Conservation (phyloP, 495 filamentous ascomycete species). For the Talaromyces trachyspermus region DNA sequence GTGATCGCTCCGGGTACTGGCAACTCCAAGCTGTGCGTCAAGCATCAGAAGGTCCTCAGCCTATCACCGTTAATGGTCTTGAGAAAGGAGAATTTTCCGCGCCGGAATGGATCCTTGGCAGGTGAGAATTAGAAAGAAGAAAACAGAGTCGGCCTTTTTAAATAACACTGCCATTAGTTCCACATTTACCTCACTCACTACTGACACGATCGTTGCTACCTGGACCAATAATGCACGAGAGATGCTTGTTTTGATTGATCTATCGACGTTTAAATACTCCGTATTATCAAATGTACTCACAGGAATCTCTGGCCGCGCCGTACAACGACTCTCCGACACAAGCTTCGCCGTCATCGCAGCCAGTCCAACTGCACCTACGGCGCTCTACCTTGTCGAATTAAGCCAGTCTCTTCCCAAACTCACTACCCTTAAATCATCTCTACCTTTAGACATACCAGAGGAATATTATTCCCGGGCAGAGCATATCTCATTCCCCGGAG, state of each 20-base stretch:
- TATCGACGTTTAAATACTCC: constrained; percentile 12
- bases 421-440: constrained; percentile 7
- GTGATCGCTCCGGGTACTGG: constrained; percentile 34
- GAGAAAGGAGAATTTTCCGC: constrained; percentile 33
- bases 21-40: constrained; percentile 29
- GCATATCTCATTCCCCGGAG: constrained; percentile 24
- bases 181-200: constrained; percentile 27
- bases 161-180: constrained; percentile 14
- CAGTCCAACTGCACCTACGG: constrained; percentile 12
- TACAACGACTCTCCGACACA: constrained; percentile 14
- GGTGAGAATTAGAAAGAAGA: constrained; percentile 20
- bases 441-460: constrained; percentile 20
- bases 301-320: constrained; percentile 9
- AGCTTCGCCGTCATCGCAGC: constrained; percentile 17
- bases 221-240: constrained; percentile 16
- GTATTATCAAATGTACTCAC: constrained; percentile 10
- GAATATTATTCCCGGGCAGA: constrained; percentile 22
- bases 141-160: too few relatives aligned
- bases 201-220: constrained; percentile 25
- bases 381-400: constrained; percentile 17
- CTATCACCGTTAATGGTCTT: constrained; percentile 21
- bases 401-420: constrained; percentile 8
- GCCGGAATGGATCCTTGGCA: constrained; percentile 33
- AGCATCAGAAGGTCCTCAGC: constrained; percentile 4
- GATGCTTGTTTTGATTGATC: constrained; percentile 21